Evolutionary conservation across 2,329 filamentous ascomycete species (phyloP).

Genomic region (Dothidotthia symphoricarpi): DNA sequence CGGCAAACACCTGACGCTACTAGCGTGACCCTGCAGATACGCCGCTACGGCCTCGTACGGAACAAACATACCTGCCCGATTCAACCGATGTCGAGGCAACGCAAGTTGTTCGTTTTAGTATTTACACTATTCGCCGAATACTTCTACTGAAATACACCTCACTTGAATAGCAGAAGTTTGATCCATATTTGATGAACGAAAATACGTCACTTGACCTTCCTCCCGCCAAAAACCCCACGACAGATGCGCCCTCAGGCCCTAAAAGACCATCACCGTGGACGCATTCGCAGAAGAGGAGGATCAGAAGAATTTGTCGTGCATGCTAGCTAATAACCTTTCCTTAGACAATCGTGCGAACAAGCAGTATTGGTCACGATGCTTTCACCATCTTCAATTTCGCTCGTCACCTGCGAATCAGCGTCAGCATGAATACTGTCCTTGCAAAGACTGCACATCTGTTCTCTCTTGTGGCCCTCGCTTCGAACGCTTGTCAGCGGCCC

Average conservation of each 20-base stretch:
- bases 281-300: too few species aligned
- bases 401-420: not conserved
- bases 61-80: constrained; percentile 23
- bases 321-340: too few species aligned
- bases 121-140: constrained; percentile 12
- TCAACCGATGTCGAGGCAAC: constrained; percentile 18
- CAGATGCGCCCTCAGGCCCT: too few species aligned
- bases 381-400: too few species aligned
- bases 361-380: too few species aligned
- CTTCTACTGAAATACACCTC: constrained; percentile 2
- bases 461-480: constrained; percentile 8
- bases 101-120: constrained; percentile 9
- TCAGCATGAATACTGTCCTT: not conserved
- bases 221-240: too few species aligned
- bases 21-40: constrained; percentile 14
- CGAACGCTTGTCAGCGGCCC: constrained; percentile 3
- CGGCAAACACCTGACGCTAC: constrained; percentile 13
- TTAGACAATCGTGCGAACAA: too few species aligned
- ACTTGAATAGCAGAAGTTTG: constrained; percentile 1
- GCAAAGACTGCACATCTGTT: too few species aligned
- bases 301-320: too few species aligned
- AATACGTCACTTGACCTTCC: too few species aligned
- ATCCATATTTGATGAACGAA: not conserved
- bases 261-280: too few species aligned
- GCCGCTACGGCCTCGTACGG: constrained; percentile 28